Conservation (phyloP, 108 stramenopile species). For the Phaeodactylum tricornutum region DNA sequence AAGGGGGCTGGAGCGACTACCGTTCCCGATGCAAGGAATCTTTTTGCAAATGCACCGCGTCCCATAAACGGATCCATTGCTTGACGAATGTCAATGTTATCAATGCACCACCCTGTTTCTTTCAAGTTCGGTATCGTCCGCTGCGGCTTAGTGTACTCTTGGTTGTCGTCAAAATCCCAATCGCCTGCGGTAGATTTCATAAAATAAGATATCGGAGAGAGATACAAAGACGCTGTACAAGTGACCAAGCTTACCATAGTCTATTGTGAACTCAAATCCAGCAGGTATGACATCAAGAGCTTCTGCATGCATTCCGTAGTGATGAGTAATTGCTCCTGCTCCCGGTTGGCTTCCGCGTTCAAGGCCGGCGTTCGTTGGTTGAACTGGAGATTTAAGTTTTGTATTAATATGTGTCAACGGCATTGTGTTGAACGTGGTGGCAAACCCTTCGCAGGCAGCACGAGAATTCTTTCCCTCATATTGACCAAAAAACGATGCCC, state of each 20-base stretch:
- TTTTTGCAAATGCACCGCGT: slow-evolving; percentile 22
- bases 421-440: slow-evolving; percentile 4
- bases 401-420: slow-evolving; percentile 2
- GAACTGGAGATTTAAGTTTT: not conserved
- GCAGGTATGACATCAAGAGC: not conserved
- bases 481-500: slow-evolving; percentile 1
- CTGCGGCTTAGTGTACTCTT: not conserved
- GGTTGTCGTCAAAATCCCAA: not conserved
- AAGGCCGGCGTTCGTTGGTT: slow-evolving; percentile 19
- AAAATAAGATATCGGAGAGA: too few species aligned
- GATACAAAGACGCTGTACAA: too few species aligned
- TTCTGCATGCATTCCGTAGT: slow-evolving; percentile 11
- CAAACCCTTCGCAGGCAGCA: slow-evolving; percentile 6
- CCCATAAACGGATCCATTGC: slow-evolving; percentile 7
- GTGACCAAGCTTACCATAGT: too few species aligned
- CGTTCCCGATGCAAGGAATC: slow-evolving; percentile 10
- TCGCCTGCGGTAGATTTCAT: too few species aligned
- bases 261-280: slow-evolving; percentile 5
- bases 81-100: slow-evolving; percentile 17
- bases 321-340: slow-evolving; percentile 37
- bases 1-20: slow-evolving; percentile 25
- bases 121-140: not conserved
- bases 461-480: not conserved
- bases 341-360: slow-evolving; percentile 32
- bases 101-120: slow-evolving; percentile 28